A percentile compares a stretch with the other conserved stretches of the same genome.
Evolutionary conservation across 179 eudicot genomes (phyloP).

Genomic region (Heliamphora pulchella): DNA sequence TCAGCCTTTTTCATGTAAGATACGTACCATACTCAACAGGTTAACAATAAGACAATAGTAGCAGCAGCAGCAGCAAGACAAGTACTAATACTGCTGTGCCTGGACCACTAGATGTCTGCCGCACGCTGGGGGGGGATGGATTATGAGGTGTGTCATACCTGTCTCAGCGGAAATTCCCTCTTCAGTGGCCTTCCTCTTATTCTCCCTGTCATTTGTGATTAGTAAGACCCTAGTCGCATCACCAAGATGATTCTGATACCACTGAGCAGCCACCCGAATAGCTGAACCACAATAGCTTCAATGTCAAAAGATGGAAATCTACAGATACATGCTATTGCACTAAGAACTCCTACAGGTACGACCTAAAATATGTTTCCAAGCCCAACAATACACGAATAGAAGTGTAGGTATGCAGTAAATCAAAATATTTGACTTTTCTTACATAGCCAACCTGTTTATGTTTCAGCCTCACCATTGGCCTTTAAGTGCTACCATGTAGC

Average conservation of each 20-base stretch:
- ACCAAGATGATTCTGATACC: conserved; percentile 92
- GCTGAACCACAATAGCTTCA: conserved; percentile 42
- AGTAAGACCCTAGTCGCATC: conserved; percentile 48
- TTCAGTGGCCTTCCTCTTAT: conserved; percentile 80
- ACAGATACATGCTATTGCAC: conserved; percentile 4
- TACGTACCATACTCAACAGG: background rate
- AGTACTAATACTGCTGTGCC: background rate
- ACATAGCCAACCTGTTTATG: background rate
- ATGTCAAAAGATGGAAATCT: conserved; percentile 19
- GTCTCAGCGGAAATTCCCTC: conserved; percentile 91
- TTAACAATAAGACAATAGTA: conserved; percentile 4
- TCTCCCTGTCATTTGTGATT: conserved; percentile 85
- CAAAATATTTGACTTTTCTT: no score
- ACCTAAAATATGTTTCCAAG: background rate
- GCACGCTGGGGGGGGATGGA: background rate
- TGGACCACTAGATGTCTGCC: conserved; percentile 2
- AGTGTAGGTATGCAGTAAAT: no score
- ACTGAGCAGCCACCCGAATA: conserved; percentile 85
- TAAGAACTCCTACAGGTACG: background rate
- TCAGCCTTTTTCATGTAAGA: background rate
- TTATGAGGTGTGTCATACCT: conserved; percentile 29
- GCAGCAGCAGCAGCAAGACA: conserved; percentile 5
- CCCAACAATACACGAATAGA: background rate
- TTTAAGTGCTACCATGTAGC: background rate
- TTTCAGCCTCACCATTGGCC: background rate